Percentiles rank a stretch among this genome's conserved stretches.
phyloP scores from a whole-genome alignment of 495 filamentous ascomycete species.

The Aspergillus saccharolyticus region DNA sequence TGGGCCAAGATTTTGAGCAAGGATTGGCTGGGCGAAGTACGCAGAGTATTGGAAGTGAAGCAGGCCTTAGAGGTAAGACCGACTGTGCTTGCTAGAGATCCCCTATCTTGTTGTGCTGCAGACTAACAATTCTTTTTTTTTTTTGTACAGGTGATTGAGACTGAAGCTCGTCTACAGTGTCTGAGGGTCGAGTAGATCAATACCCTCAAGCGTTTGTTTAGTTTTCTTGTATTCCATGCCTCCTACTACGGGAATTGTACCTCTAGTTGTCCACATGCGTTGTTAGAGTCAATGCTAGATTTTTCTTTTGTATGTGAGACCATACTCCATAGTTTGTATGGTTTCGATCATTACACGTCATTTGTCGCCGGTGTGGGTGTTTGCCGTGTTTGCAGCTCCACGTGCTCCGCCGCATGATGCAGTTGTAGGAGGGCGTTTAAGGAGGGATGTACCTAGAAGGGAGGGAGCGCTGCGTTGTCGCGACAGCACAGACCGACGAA shows the following conservation, averaged over 20 bases:
- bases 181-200: slow-evolving; percentile 44
- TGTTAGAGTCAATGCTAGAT: slow-evolving; percentile 42
- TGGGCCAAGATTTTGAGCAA: slow-evolving; percentile 92
- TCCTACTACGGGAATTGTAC: slow-evolving; percentile 40
- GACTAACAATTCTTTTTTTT: slow-evolving; percentile 18
- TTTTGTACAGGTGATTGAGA: slow-evolving; percentile 41
- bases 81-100: neutral
- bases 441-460: too few relatives aligned
- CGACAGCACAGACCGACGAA: slow-evolving; percentile 5
- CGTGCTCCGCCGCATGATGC: slow-evolving; percentile 6
- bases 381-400: slow-evolving; percentile 23
- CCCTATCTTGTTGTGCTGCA: neutral
- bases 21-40: slow-evolving; percentile 87
- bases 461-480: too few relatives aligned
- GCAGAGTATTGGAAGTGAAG: slow-evolving; percentile 86
- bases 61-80: slow-evolving; percentile 86
- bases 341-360: neutral
- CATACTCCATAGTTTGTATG: neutral
- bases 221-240: slow-evolving; percentile 32
- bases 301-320: slow-evolving; percentile 23
- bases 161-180: slow-evolving; percentile 47
- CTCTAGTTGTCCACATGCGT: slow-evolving; percentile 40
- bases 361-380: slow-evolving; percentile 3
- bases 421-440: neutral
- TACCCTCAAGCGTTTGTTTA: slow-evolving; percentile 29